Evolutionary conservation across 768 basidiomycete species (phyloP).

Genomic region (Suillus subaureus): DNA sequence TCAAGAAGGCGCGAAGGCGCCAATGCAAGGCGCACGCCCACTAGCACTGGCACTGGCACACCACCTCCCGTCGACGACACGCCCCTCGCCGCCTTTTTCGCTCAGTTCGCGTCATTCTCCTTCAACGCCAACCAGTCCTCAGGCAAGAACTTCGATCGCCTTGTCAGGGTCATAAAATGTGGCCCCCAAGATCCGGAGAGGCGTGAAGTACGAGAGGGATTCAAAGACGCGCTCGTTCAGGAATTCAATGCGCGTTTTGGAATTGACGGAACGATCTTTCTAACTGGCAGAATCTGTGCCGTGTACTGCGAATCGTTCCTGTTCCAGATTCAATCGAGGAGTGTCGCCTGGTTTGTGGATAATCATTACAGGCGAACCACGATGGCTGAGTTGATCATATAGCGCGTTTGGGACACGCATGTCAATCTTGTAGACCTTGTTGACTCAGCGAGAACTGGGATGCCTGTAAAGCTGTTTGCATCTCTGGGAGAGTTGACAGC

Average conservation of each 20-base stretch:
- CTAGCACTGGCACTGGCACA: not conserved
- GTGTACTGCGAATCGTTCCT: slow-evolving; percentile 4
- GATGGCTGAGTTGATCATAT: not conserved
- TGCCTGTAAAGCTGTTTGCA: slow-evolving; percentile 22
- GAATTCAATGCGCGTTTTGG: slow-evolving; percentile 14
- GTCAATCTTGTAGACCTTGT: slow-evolving; percentile 38
- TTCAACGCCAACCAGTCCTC: slow-evolving; percentile 2
- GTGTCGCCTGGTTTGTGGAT: slow-evolving; percentile 4
- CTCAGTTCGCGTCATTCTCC: slow-evolving; percentile 2
- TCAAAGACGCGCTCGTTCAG: slow-evolving; percentile 12
- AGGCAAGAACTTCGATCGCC: slow-evolving; percentile 4
- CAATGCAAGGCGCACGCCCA: not conserved
- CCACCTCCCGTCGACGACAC: not conserved
- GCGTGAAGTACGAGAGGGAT: not conserved
- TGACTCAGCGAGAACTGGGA: slow-evolving; percentile 17
- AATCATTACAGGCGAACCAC: not conserved
- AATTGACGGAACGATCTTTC: slow-evolving; percentile 13
- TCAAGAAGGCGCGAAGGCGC: not conserved
- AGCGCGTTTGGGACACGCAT: slow-evolving; percentile 21
- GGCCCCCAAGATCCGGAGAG: not conserved
- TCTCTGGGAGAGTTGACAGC: slow-evolving; percentile 20
- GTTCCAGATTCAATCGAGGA: not conserved
- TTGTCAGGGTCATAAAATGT: not conserved
- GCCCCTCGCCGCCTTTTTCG: slow-evolving; percentile 8
- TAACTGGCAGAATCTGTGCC: slow-evolving; percentile 10